These are phyloP conservation scores for Botrytis tulipae DNA, from an alignment of 2,329 filamentous ascomycete species.

Conservation along the genomic window DNA sequence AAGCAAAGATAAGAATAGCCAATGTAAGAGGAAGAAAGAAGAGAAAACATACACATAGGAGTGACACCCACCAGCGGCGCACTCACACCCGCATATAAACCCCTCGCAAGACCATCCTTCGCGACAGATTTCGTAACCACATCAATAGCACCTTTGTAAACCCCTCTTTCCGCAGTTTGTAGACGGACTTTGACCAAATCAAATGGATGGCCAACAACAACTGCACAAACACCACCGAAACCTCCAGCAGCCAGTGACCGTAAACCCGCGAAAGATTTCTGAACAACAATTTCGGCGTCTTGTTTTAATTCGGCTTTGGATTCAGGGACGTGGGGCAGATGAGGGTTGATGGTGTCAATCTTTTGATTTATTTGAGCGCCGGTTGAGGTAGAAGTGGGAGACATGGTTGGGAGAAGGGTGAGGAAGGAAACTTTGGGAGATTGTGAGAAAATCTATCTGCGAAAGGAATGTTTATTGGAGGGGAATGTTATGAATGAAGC, in stretches of 20 bases:
- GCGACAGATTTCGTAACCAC: conserved; percentile 87
- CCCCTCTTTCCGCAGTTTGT: conserved; percentile 91
- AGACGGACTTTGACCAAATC: conserved; percentile 96
- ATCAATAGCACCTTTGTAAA: conserved; percentile 87
- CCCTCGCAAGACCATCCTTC: conserved; percentile 74
- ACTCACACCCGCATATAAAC: conserved; percentile 94
- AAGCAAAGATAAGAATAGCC: neutral
- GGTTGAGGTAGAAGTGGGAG: conserved; percentile 22
- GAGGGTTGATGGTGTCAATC: conserved; percentile 33
- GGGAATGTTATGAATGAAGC: neutral
- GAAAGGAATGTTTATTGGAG: neutral
- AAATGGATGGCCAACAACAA: conserved; percentile 93
- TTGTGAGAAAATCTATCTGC: neutral
- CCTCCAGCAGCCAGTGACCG: conserved; percentile 86
- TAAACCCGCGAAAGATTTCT: conserved; percentile 55
- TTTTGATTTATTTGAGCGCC: conserved; percentile 35
- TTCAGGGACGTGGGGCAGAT: conserved; percentile 39
- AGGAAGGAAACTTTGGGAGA: neutral
- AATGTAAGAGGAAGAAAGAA: neutral
- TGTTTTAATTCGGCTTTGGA: conserved; percentile 38
- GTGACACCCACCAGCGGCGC: conserved; percentile 94
- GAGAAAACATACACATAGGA: conserved; percentile 82
- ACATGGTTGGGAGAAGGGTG: neutral
- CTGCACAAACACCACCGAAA: conserved; percentile 90
- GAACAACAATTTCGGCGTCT: conserved; percentile 32